These are phyloP conservation scores for Pezicula rhizophila DNA, from an alignment of 2,329 filamentous ascomycete genomes.

Conservation along the genomic window DNA sequence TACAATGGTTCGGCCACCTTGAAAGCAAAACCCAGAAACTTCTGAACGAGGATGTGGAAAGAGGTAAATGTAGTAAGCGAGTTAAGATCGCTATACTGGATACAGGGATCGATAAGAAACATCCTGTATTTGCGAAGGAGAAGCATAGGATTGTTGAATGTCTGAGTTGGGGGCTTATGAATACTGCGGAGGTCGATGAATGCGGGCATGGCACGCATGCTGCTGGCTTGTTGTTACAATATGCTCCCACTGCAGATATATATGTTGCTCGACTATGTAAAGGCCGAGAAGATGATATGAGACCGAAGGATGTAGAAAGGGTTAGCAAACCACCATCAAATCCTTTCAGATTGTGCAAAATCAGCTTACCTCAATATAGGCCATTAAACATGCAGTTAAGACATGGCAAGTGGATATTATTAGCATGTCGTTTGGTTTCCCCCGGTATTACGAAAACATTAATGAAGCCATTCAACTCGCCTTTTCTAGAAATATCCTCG, in stretches of 20 bases:
- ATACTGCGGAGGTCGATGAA: conserved; percentile 1
- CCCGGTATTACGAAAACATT: background rate
- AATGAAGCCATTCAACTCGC: conserved; percentile 8
- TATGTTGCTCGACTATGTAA: conserved; percentile 19
- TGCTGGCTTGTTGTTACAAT: conserved; percentile 22
- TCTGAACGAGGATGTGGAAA: too few species aligned
- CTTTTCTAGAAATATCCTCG: conserved; percentile 3
- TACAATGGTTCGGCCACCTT: conserved; percentile 4
- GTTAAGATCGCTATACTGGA: conserved; percentile 12
- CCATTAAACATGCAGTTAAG: conserved; percentile 13
- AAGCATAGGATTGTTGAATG: conserved; percentile 8
- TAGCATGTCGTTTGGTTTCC: conserved; percentile 16
- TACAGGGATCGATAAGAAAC: conserved; percentile 7
- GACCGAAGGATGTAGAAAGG: too few species aligned
- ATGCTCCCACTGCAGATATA: conserved; percentile 25
- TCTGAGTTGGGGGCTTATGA: too few species aligned
- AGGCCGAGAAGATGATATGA: too few species aligned
- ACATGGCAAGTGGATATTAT: conserved; percentile 22
- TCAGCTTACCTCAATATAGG: conserved; percentile 6
- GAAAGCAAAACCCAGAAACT: conserved; percentile 1
- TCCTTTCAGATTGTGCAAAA: too few species aligned
- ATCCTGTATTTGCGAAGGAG: conserved; percentile 3
- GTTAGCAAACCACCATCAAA: too few species aligned
- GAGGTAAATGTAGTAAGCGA: background rate
- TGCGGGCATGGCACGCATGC: conserved; percentile 27